Base-by-base conservation (phyloP, 2,329 filamentous ascomycete species). In the Leptoxyphium fumago region DNA sequence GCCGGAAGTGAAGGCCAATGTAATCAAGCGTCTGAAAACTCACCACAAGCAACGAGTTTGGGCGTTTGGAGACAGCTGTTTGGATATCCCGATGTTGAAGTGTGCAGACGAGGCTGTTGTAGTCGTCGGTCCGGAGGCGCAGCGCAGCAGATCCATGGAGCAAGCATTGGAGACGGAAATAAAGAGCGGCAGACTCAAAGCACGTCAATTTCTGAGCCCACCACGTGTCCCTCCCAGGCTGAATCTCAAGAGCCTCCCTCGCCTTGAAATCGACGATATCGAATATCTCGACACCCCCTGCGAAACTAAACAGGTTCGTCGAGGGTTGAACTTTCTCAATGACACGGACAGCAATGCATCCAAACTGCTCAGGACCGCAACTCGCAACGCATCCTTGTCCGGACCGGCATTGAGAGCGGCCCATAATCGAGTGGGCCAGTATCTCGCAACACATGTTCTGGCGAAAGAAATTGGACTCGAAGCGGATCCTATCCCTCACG, bases 31-130 rank as follows among this genome's bases (percentile, higher is more conserved):
- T 2, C 53, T 79, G 15, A 60, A 57, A 43, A 21, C 61, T 0
- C 14, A 14, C 0, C 48, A 67, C 36, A 2, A 58, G 0, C 39
- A 65, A 26, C 56, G 65, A 34, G 70, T 78, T 14, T 70, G 63
- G 55, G 77, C 73, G 0, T 75, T 81, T 50, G 76, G 77, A n/a
- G 75, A 80, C 50, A 75, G 76, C 49, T 64, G 64, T 0, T 47
- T 78, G 6, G 78, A 81, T 49, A 34, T 81, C 14, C 56, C 61
- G 0, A 82, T 82, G 77, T 49, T 81, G 10, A 49, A 48, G 2
- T 50, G 59, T 29, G 77, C 77, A 0, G 58, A 80, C 49, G 46
- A 69, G 45, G 71, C 75, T 0, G 54, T 78, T 32, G 64, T 82
- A 3, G 67, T 81, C 0, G 72, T 76, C 2, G 73, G 74, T 1